Evolutionary conservation across 345 rosid species (phyloP).

Genomic region (Brassica cretica): DNA sequence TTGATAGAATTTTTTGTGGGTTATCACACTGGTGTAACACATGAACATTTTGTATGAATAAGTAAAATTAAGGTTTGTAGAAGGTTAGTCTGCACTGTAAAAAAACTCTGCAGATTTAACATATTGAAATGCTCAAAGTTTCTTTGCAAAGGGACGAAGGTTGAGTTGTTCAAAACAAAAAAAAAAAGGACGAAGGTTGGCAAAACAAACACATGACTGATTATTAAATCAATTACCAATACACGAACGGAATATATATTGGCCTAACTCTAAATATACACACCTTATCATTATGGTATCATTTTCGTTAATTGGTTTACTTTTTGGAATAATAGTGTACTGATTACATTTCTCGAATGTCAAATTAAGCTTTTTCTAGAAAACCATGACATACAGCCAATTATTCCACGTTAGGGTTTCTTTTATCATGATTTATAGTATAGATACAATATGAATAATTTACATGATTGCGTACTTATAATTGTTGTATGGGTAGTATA

Average conservation of each 20-base stretch:
- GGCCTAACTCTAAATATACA: slow-evolving; percentile 4
- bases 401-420: slow-evolving; percentile 26
- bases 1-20: background rate
- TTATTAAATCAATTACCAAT: background rate
- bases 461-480: background rate
- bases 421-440: background rate
- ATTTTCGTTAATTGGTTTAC: background rate
- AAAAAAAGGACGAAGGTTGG: no score
- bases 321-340: background rate
- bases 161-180: no score
- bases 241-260: background rate
- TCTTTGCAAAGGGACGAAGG: no score
- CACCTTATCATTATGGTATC: slow-evolving; percentile 1
- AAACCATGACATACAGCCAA: slow-evolving; percentile 16
- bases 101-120: background rate
- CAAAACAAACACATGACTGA: background rate
- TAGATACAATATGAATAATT: no score
- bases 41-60: background rate
- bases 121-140: background rate
- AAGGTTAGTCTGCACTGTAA: background rate
- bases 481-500: background rate
- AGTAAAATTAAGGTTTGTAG: background rate
- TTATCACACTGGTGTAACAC: background rate
- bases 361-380: slow-evolving; percentile 9
- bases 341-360: slow-evolving; percentile 15